phyloP scores from a whole-genome alignment of 164 flowering plant genomes.

The Piper longum region DNA sequence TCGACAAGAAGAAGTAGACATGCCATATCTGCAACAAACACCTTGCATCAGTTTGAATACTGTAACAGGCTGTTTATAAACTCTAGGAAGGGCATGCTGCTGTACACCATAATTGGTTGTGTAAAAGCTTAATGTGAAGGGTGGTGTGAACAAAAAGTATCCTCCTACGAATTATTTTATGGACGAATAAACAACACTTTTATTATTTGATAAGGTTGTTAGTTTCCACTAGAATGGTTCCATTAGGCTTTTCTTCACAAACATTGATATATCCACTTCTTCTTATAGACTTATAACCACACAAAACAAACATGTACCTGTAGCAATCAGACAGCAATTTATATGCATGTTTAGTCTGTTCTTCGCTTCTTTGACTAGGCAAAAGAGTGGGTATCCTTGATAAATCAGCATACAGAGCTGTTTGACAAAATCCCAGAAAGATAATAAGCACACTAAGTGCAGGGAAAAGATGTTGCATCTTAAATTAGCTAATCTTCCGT shows the following conservation, averaged over 20 bases:
- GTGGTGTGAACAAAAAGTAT: no score
- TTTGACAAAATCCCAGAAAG: slow-evolving; percentile 7
- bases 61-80: no score
- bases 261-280: not conserved
- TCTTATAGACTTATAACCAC: not conserved
- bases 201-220: no score
- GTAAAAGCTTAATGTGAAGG: no score
- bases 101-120: not conserved
- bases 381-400: slow-evolving; percentile 62
- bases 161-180: no score
- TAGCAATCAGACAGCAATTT: slow-evolving; percentile 77
- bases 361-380: slow-evolving; percentile 71
- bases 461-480: not conserved
- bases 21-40: slow-evolving; percentile 54
- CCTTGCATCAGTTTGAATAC: not conserved
- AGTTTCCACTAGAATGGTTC: no score
- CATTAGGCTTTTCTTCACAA: not conserved
- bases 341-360: slow-evolving; percentile 62
- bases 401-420: slow-evolving; percentile 73
- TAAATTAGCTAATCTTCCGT: no score
- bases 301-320: slow-evolving; percentile 26
- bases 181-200: no score
- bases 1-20: slow-evolving; percentile 65
- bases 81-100: not conserved
- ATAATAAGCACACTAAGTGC: not conserved